Percentiles rank a stretch among this genome's conserved stretches.
Evolutionary conservation across 306 rosid genomes (phyloP).

Genomic region (Oxytropis ochrocephala): DNA sequence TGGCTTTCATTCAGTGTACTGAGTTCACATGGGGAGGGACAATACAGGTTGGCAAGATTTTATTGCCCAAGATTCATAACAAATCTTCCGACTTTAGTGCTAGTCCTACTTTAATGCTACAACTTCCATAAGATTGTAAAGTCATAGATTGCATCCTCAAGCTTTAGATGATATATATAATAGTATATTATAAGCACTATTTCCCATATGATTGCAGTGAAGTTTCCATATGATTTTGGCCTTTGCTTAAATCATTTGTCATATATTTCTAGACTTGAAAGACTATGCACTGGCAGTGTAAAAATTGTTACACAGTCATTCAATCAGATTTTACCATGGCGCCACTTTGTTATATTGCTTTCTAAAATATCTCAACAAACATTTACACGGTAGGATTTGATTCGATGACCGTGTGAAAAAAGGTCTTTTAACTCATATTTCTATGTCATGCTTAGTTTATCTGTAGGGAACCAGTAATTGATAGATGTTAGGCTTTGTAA

Average conservation of each 20-base stretch:
- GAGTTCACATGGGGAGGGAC: conserved; percentile 37
- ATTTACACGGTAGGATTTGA: too few species aligned
- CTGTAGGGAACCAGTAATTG: not conserved
- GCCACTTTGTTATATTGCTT: too few species aligned
- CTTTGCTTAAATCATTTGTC: conserved; percentile 7
- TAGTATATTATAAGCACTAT: not conserved
- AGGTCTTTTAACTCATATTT: too few species aligned
- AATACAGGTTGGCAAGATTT: conserved; percentile 19
- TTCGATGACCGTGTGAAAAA: too few species aligned
- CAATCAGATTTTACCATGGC: too few species aligned
- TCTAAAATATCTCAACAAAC: too few species aligned
- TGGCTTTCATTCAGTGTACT: conserved; percentile 21
- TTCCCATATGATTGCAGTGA: not conserved
- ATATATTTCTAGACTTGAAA: not conserved
- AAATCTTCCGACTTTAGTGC: conserved; percentile 18
- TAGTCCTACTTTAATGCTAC: not conserved
- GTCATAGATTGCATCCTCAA: not conserved
- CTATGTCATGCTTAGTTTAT: conserved; percentile 13
- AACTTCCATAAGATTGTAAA: not conserved
- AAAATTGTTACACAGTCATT: too few species aligned
- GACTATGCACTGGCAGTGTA: too few species aligned
- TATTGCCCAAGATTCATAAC: conserved; percentile 18
- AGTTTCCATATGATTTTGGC: not conserved
- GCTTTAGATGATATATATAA: not conserved
- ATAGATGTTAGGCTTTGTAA: not conserved